Conservation (phyloP, 768 basidiomycete genomes). For the Phanerochaete carnosa region DNA sequence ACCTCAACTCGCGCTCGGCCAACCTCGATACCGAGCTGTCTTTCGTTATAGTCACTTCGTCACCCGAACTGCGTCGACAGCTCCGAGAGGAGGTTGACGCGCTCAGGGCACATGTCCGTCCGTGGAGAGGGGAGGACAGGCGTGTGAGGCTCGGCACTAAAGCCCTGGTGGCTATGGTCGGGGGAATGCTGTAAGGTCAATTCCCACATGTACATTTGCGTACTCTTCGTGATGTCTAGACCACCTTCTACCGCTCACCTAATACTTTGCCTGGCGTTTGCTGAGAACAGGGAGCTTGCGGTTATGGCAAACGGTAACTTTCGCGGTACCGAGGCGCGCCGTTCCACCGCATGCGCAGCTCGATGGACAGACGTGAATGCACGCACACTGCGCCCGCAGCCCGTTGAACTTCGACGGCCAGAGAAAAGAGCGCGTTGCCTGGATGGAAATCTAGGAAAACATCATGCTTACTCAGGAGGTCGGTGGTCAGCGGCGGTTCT, state of each 20-base stretch:
- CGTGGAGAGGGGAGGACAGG: conserved; percentile 60
- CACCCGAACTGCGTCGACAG: conserved; percentile 41
- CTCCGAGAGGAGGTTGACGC: conserved; percentile 53
- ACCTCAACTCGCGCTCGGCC: conserved; percentile 88
- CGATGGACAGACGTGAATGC: neutral
- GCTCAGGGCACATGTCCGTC: conserved; percentile 44
- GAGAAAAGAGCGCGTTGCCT: neutral
- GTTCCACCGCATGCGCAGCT: neutral
- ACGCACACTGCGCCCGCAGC: neutral
- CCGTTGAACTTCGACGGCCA: neutral
- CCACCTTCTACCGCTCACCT: neutral
- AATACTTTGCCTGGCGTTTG: neutral
- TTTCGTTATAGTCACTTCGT: conserved; percentile 75
- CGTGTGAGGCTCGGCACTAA: conserved; percentile 63
- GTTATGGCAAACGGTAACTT: neutral
- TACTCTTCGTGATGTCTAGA: neutral
- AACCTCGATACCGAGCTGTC: conserved; percentile 91
- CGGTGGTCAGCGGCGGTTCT: conserved; percentile 3
- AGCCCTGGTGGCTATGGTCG: conserved; percentile 57
- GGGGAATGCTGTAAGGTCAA: conserved; percentile 55
- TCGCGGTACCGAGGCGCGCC: conserved; percentile 1
- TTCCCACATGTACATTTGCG: neutral
- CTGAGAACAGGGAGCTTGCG: neutral
- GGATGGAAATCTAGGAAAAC: neutral
- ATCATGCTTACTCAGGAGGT: neutral